Evolutionary conservation across 2,329 filamentous ascomycete species (phyloP).

Genomic region (Pseudogymnoascus sp.): DNA sequence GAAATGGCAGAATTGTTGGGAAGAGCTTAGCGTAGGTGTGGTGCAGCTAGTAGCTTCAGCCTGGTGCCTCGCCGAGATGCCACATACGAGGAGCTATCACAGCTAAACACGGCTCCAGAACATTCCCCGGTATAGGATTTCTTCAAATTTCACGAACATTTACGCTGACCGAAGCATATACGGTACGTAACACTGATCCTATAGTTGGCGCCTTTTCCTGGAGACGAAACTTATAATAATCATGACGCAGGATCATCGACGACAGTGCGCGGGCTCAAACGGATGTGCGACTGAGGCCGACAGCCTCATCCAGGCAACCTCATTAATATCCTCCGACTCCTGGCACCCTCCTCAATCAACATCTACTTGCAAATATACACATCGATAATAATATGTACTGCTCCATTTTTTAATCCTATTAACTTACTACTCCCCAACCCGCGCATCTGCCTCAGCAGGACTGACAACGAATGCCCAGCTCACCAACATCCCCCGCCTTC

Average conservation of each 20-base stretch:
- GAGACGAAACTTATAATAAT: not conserved
- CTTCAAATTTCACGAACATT: not conserved
- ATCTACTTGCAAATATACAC: not conserved
- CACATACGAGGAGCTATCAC: not conserved
- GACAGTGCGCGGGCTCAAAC: not conserved
- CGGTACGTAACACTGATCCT: not conserved
- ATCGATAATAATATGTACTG: not conserved
- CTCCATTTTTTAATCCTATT: not conserved
- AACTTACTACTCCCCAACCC: not conserved
- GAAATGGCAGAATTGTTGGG: not conserved
- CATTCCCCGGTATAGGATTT: not conserved
- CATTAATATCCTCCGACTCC: not conserved
- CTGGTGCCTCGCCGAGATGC: not conserved
- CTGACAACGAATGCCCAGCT: not conserved
- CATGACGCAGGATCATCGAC: not conserved
- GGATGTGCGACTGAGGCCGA: not conserved
- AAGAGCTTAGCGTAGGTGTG: not conserved
- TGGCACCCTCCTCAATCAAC: not conserved
- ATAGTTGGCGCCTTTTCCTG: not conserved
- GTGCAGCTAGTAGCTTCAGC: not conserved
- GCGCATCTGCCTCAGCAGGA: not conserved
- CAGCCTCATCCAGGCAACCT: not conserved
- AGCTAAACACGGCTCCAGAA: not conserved
- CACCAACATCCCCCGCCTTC: not conserved
- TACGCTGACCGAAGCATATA: not conserved